Conservation (phyloP, 2,329 filamentous ascomycete species). For the Neofusicoccum laricinum region DNA sequence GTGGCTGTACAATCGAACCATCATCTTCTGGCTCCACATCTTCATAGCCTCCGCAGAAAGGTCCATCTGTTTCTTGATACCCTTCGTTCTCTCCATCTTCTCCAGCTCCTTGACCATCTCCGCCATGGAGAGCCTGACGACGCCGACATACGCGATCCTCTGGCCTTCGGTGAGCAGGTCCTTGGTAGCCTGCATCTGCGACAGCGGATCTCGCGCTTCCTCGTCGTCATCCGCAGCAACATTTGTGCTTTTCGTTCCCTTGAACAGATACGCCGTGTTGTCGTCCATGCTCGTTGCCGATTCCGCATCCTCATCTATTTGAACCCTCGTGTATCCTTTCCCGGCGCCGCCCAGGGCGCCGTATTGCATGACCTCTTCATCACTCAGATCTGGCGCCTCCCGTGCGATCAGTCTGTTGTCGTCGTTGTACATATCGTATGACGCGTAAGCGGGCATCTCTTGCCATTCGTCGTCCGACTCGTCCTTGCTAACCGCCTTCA, state of each 20-base stretch:
- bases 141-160: slow-evolving; percentile 90
- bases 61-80: slow-evolving; percentile 68
- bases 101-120: slow-evolving; percentile 71
- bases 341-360: slow-evolving; percentile 80
- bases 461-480: slow-evolving; percentile 81
- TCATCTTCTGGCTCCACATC: slow-evolving; percentile 99
- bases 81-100: slow-evolving; percentile 59
- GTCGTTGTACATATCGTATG: slow-evolving; percentile 94
- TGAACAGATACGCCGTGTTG: slow-evolving; percentile 91
- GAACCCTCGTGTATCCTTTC: slow-evolving; percentile 93
- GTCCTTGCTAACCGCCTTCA: slow-evolving; percentile 45
- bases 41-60: slow-evolving; percentile 73
- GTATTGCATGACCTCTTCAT: slow-evolving; percentile 70
- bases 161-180: slow-evolving; percentile 93
- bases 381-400: slow-evolving; percentile 64
- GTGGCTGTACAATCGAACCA: slow-evolving; percentile 88
- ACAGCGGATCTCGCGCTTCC: slow-evolving; percentile 71
- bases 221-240: slow-evolving; percentile 68
- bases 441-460: slow-evolving; percentile 88
- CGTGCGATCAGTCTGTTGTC: slow-evolving; percentile 82
- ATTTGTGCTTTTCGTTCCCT: slow-evolving; percentile 51
- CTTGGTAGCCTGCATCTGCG: slow-evolving; percentile 94
- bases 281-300: slow-evolving; percentile 96
- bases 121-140: slow-evolving; percentile 77
- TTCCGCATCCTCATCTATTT: slow-evolving; percentile 90